These are phyloP conservation scores for Fusarium oxysporum DNA, from an alignment of 2,329 filamentous ascomycete genomes.

Conservation along the genomic window DNA sequence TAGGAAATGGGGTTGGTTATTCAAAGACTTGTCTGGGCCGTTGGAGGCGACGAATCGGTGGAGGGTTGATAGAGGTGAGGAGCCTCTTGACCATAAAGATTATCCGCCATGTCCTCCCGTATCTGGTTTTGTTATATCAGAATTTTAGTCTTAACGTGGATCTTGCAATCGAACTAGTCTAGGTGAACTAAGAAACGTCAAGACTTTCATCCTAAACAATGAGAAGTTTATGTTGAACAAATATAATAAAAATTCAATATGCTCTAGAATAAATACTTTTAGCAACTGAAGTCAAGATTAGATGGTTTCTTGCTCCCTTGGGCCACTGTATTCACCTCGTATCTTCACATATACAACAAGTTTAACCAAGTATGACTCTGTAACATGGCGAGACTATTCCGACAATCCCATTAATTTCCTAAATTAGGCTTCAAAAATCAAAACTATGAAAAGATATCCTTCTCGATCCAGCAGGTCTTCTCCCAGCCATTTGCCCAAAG, in stretches of 20 bases:
- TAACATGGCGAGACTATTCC: not conserved
- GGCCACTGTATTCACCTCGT: not conserved
- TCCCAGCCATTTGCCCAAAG: not conserved
- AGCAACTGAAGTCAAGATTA: too few relatives aligned
- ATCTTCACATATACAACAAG: not conserved
- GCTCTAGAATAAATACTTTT: not conserved
- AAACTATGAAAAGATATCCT: not conserved
- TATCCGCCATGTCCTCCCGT: not conserved
- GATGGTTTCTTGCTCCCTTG: not conserved
- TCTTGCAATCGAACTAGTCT: not conserved
- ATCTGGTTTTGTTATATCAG: not conserved
- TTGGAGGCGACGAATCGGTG: constrained; percentile 36
- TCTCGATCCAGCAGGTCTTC: not conserved
- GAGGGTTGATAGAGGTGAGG: constrained; percentile 25
- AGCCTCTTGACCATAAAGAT: constrained; percentile 3
- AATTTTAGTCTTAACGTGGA: not conserved
- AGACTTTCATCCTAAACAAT: not conserved
- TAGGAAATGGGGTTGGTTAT: constrained; percentile 38
- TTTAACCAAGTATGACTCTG: too few relatives aligned
- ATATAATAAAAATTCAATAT: not conserved
- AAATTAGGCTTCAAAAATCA: not conserved
- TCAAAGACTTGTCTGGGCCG: constrained; percentile 11
- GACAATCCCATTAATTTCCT: too few relatives aligned
- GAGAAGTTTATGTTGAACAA: not conserved
- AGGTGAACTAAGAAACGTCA: not conserved